Evolutionary conservation across 2,329 filamentous ascomycete genomes (phyloP).

Genomic region (Cryphonectria naterciae): DNA sequence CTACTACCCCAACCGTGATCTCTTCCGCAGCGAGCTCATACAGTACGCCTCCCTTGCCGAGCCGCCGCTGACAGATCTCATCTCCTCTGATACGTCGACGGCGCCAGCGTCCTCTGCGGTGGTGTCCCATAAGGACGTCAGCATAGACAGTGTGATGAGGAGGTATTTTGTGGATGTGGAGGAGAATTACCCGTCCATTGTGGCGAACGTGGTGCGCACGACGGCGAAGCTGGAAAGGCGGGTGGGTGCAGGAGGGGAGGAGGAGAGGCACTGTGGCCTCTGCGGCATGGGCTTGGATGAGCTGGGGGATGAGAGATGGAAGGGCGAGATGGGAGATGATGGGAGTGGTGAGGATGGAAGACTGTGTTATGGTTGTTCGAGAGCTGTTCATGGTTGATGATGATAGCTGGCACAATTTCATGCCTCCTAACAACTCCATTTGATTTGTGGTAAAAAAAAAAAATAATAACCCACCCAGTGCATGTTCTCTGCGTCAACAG

Average conservation of each 20-base stretch:
- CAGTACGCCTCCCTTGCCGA: constrained; percentile 63
- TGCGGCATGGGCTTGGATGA: constrained; percentile 71
- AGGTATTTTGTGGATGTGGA: constrained; percentile 89
- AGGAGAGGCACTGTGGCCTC: constrained; percentile 58
- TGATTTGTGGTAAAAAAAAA: neutral
- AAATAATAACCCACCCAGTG: neutral
- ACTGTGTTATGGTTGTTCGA: constrained; percentile 76
- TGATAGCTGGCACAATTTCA: neutral
- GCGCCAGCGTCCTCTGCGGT: constrained; percentile 40
- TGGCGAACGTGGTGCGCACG: constrained; percentile 93
- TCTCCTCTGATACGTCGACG: constrained; percentile 43
- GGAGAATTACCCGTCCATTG: constrained; percentile 83
- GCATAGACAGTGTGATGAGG: constrained; percentile 88
- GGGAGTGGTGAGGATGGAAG: constrained; percentile 36
- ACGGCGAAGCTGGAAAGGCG: constrained; percentile 74
- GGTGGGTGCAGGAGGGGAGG: constrained; percentile 37
- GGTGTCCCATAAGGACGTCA: constrained; percentile 73
- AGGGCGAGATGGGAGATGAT: constrained; percentile 60
- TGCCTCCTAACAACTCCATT: neutral
- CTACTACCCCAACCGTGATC: constrained; percentile 82
- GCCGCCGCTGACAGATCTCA: constrained; percentile 55
- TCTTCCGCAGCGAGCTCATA: constrained; percentile 79
- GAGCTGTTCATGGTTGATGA: constrained; percentile 61
- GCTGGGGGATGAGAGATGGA: constrained; percentile 65
- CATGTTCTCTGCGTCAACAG: neutral